Base-by-base conservation (phyloP, 2,329 filamentous ascomycete genomes). In the Amauroascus verrucosus region DNA sequence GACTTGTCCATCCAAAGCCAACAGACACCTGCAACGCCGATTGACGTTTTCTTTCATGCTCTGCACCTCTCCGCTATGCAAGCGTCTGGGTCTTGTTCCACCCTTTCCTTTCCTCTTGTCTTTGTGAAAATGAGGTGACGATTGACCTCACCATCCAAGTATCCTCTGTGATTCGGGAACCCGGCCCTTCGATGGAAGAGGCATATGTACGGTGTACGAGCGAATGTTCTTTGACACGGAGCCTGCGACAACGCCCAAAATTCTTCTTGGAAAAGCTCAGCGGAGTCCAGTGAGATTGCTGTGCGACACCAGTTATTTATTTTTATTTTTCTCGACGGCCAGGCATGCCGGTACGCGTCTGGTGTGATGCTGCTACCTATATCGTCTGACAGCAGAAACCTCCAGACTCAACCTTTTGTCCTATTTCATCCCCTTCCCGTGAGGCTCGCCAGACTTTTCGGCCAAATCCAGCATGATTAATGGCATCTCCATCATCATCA, bases 21-120 rank as follows among this genome's bases (percentile, higher is more conserved):
- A 16, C 22, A 24, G n/a, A 33, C 14, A 11, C 14, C n/a, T 9
- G 8, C 16, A 16, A 28, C 13, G 24, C n/a, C n/a, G 30, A 24
- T 44, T 43, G 11, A 3, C 16, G 9, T 6, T 32, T 35, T 51
- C 48, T 51, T 51, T 51, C 38, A 51, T 51, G 37, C 48, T 40
- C 9, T 13, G 13, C 30, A n/a, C n/a, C n/a, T n/a, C 14, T 26
- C 32, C 32, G 32, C 6, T 22, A 37, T 48, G 22, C 47, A 28
- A 30, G 9, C 4, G 20, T 32, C 14, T 47, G 44, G 8, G 11
- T 20, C 28, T 32, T 47, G 26, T 11, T 13, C 18, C 18, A 43
- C 13, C n/a, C 8, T 43, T 43, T 4, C 20, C 11, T 24, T 43
- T 18, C 14, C 6, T 18, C 2, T 38, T 16, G 11, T 38, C 26